Evolutionary conservation across 257 asterid genomes (phyloP), one percentile per base, ranked within the genome.

Genomic region (Leptodermis oblonga): DNA sequence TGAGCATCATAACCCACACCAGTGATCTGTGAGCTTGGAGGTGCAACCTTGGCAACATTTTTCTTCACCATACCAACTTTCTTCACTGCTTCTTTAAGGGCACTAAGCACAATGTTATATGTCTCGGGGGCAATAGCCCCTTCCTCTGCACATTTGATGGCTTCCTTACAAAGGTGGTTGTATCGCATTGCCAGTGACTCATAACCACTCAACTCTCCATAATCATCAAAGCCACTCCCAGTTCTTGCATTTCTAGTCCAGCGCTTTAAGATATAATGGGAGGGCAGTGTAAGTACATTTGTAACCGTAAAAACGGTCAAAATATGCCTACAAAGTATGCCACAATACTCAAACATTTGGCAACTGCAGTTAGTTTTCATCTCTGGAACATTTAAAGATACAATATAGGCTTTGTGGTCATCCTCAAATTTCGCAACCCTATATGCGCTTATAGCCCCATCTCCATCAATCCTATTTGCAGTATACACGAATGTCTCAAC

Each of bases 401-500:
- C 96, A 39, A 70, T 77, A 77, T 85, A 92, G 43, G 88, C 86
- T 77, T 84, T 90, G 37, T 69, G 81, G 80, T 85, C 92, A 82
- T 86, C 89, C 86, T 90, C 98, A 65, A 81, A 92, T 76, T 92
- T 92, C 2, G 93, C 97, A 80, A 92, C 98, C 84, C 98, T 84
- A 80, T 70, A 92, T 15, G 88, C 88, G 81, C 88, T 80, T 72
- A 67, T 74, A 62, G 75, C 70, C 67, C 86, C 90, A 75, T 88
- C 90, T 58, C 92, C 95, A 70, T 82, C 93, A 43, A 92, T 85
- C 79, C 79, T 85, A 78, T 88, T 92, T 68, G 98, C 98, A 25
- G 95, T 92, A 79, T 90, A 90, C 69, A 82, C 97, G 81, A 92
- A 92, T 45, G 98, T 92, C 81, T 92, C 97, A 20, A 92, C 98